Conservation (phyloP, 2,329 filamentous ascomycete species). For the Fusarium avenaceum region DNA sequence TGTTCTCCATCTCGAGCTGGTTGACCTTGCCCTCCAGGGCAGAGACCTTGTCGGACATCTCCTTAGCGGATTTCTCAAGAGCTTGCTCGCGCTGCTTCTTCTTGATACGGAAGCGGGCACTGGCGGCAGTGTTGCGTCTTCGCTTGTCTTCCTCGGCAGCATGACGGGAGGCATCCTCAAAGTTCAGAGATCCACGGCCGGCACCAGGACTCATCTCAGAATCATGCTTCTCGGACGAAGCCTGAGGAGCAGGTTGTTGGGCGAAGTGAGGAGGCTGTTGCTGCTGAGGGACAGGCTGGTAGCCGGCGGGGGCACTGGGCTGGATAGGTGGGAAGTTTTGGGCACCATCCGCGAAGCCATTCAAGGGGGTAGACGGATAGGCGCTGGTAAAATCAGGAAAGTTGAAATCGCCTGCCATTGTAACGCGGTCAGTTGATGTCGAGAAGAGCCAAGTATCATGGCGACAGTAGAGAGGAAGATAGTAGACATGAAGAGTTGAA, state of each 20-base stretch:
- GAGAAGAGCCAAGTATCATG: constrained; percentile 43
- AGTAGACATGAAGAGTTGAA: constrained; percentile 38
- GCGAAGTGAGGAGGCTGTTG: constrained; percentile 49
- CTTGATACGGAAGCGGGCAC: constrained; percentile 90
- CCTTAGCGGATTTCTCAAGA: constrained; percentile 83
- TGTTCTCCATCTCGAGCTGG: constrained; percentile 86
- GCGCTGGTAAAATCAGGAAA: constrained; percentile 67
- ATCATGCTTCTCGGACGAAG: constrained; percentile 61
- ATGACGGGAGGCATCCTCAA: constrained; percentile 78
- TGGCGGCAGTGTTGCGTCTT: constrained; percentile 88
- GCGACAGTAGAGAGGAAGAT: constrained; percentile 31
- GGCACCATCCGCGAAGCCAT: constrained; percentile 54
- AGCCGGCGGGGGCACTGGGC: constrained; percentile 63
- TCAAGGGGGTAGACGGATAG: constrained; percentile 65
- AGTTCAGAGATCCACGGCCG: constrained; percentile 62
- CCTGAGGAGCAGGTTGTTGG: constrained; percentile 49
- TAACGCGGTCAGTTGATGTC: constrained; percentile 50
- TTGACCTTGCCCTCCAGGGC: constrained; percentile 79
- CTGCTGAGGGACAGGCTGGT: constrained; percentile 57
- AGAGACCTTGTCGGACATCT: constrained; percentile 84
- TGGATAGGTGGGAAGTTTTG: constrained; percentile 66
- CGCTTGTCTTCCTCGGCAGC: constrained; percentile 92
- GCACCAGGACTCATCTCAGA: constrained; percentile 58
- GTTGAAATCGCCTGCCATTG: constrained; percentile 70
- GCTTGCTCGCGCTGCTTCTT: constrained; percentile 96